Conservation (phyloP, 2,329 filamentous ascomycete genomes). For the Stenocarpella maydis region DNA sequence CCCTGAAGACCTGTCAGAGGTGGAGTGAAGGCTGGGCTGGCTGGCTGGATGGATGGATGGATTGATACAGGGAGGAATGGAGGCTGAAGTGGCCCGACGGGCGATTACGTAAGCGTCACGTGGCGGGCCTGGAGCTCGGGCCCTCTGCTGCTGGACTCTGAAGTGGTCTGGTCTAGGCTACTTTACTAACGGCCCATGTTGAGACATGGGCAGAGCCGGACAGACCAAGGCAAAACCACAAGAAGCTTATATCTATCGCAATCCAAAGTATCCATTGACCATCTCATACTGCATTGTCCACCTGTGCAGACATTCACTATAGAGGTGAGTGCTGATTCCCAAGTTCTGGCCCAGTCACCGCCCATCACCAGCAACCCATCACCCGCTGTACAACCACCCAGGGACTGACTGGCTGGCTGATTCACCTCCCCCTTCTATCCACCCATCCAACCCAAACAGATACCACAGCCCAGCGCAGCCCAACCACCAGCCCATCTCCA, state of each 20-base stretch:
- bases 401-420: not conserved
- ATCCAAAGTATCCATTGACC: conserved; percentile 37
- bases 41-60: too few species aligned
- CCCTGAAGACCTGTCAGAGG: not conserved
- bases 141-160: conserved; percentile 21
- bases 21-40: too few species aligned
- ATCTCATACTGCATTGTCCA: conserved; percentile 34
- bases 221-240: conserved; percentile 18
- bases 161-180: not conserved
- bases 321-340: conserved; percentile 32
- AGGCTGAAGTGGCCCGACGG: not conserved
- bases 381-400: not conserved
- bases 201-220: conserved; percentile 26
- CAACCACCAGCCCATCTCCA: conserved; percentile 6
- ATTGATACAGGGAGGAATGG: too few species aligned
- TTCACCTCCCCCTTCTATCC: conserved; percentile 12
- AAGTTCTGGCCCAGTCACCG: not conserved
- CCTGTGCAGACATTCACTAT: conserved; percentile 35
- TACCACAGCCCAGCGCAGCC: conserved; percentile 21
- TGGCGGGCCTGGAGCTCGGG: conserved; percentile 8
- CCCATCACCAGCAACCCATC: not conserved
- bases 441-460: conserved; percentile 20
- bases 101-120: conserved; percentile 23
- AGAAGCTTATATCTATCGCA: conserved; percentile 36
- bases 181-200: conserved; percentile 23